Evolutionary conservation across 2,329 filamentous ascomycete genomes (phyloP), one percentile per base, ranked within the genome.

Genomic region (Lasiodiplodia hormozganensis): DNA sequence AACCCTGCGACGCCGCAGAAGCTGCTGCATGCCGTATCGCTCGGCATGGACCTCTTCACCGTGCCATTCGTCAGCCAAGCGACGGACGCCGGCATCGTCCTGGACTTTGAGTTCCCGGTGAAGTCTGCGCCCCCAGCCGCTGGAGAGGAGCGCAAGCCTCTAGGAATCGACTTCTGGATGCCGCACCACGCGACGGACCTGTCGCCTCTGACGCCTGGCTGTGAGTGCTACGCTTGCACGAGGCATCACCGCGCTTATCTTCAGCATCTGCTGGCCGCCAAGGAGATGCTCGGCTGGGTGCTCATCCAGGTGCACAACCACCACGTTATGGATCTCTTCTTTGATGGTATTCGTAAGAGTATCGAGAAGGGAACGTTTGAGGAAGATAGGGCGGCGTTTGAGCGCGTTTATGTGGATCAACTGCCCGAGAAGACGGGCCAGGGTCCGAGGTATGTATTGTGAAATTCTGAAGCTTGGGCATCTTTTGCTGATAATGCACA

Each of bases 271-370:
- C 87, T 99, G 6, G 86, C 88, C 57, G 94, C 96, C 0, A 96
- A 94, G 76, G 96, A 99, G 80, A 98, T 99, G 96, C 88, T 97
- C 4, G 95, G 91, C 28, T 99, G 96, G 96, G 92, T 91, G 0
- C 85, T 99, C 8, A 85, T 99, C 8, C 95, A 98, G 78, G 86
- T 97, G 3, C 96, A 99, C 81, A 99, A 99, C 77, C 90, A 96
- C 77, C 85, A 89, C 70, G 81, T 91, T 8, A 80, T 97, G 65
- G 85, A 87, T 56, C 74, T 81, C 0, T 97, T 98, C 82, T 97
- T 98, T 78, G 79, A 82, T 0, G 86, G 84, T 0, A 83, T 97
- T 7, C 88, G 95, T 23, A 76, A 80, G 1, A 89, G 88, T 67
- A 90, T 98, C 18, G 77, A 79, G 40, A 78, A 78, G 0, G 84